Percentiles rank a stretch among this genome's conserved stretches.
Evolutionary conservation across 345 rosid species (phyloP).

Genomic region (Camelina sativa): DNA sequence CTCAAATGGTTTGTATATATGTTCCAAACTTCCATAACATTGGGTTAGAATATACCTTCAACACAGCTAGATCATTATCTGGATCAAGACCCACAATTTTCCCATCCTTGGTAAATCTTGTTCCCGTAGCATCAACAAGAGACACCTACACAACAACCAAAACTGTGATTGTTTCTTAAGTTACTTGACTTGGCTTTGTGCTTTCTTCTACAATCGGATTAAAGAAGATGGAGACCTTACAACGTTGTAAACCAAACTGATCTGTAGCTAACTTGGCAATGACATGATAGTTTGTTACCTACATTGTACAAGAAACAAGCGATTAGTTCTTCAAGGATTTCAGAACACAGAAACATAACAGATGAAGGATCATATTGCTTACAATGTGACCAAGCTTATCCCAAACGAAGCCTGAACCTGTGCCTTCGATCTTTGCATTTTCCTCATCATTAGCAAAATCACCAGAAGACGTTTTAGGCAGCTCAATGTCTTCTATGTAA

Average conservation of each 20-base stretch:
- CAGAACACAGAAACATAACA: neutral
- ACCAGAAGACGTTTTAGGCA: constrained; percentile 51
- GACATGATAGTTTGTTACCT: constrained; percentile 93
- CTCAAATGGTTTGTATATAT: neutral
- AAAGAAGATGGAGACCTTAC: constrained; percentile 64
- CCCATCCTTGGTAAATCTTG: constrained; percentile 65
- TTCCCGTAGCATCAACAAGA: constrained; percentile 70
- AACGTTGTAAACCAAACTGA: constrained; percentile 67
- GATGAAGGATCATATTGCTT: constrained; percentile 35
- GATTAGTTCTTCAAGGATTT: neutral
- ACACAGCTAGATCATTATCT: constrained; percentile 79
- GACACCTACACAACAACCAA: constrained; percentile 48
- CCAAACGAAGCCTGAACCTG: constrained; percentile 95
- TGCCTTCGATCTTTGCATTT: constrained; percentile 73
- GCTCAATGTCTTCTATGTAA: constrained; percentile 70
- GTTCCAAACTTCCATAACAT: neutral
- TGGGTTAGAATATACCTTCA: constrained; percentile 56
- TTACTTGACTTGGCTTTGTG: neutral
- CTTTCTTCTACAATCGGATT: neutral
- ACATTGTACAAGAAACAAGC: constrained; percentile 28
- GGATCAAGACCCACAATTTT: constrained; percentile 77
- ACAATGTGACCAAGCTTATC: constrained; percentile 96
- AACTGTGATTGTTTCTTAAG: neutral
- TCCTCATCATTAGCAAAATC: constrained; percentile 44
- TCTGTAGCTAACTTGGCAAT: constrained; percentile 80